Evolutionary conservation across 352 stramenopile genomes (phyloP), one percentile per base, ranked within the genome.

Genomic region (Phytophthora lateralis): DNA sequence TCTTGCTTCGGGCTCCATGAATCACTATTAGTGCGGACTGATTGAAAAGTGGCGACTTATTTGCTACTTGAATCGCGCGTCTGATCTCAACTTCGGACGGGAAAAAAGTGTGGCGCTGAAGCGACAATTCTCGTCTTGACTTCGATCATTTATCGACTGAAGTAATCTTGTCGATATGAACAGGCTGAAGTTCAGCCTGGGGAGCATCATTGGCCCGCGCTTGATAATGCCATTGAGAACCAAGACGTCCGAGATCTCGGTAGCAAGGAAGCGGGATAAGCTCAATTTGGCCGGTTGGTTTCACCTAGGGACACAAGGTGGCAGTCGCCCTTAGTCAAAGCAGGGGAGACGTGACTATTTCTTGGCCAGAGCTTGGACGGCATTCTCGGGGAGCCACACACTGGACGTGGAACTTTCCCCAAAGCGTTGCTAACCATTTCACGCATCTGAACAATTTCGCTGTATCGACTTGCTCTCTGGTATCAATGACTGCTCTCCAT

Each of bases 141-240:
- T 56, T 57, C 37, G 39, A 51, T 52, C 56, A 46, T 58, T 58
- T 48, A 24, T 29, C 27, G 5, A 17, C 38, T 58, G 38, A 29
- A 41, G 12, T n/a, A 45, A 37, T 15, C 4, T 20, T 54, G 18
- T 24, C 20, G 20, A 8, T 12, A 54, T 30, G 37, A 12, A 12
- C 21, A 24, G 21, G 5, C 20, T 21, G 17, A 24, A 3, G n/a
- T n/a, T n/a, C 21, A 24, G 21, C 21, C 38, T 24, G n/a, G 7
- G 11, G 26, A 21, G 4, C 38, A 24, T 21, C 8, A 9, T 0
- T 45, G 39, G 20, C 17, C 18, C 15, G 38, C 38, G n/a, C 17
- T 44, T 24, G 20, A 21, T 12, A 44, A 9, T 11, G 18, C 6
- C 34, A 39, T n/a, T 39, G 15, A 39, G 7, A n/a, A 12, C 15